phyloP scores from a whole-genome alignment of 768 basidiomycete genomes.

The Phanerochaete sordida region DNA sequence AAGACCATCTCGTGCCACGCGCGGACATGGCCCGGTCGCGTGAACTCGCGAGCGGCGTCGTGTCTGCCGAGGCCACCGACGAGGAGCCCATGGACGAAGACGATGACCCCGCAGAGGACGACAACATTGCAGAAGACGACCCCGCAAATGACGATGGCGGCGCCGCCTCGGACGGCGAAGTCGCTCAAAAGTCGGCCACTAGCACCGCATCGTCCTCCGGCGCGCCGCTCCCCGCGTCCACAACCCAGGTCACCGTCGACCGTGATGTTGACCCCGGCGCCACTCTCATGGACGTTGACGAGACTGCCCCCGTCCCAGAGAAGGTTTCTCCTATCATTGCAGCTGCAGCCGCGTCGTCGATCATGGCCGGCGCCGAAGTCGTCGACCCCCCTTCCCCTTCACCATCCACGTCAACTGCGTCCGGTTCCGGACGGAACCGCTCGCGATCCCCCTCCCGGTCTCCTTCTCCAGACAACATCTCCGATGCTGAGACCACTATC shows the following conservation, averaged over 20 bases:
- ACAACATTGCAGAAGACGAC: conserved; percentile 20
- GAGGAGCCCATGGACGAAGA: conserved; percentile 32
- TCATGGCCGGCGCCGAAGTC: conserved; percentile 43
- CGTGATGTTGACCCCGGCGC: background rate
- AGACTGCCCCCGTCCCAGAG: conserved; percentile 17
- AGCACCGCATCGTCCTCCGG: conserved; percentile 1
- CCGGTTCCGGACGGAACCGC: conserved; percentile 26
- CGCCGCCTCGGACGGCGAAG: conserved; percentile 24
- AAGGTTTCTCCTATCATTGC: conserved; percentile 28
- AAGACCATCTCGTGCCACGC: conserved; percentile 13
- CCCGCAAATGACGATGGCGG: conserved; percentile 24
- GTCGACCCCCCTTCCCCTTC: conserved; percentile 36
- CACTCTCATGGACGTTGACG: conserved; percentile 23
- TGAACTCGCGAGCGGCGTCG: conserved; percentile 27
- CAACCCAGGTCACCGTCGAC: background rate
- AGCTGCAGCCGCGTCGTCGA: conserved; percentile 43
- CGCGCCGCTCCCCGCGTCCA: background rate
- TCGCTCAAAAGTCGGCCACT: conserved; percentile 17
- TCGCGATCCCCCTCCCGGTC: conserved; percentile 41
- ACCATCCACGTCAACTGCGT: conserved; percentile 27
- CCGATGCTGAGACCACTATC: conserved; percentile 17
- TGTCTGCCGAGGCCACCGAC: conserved; percentile 28
- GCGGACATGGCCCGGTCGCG: background rate
- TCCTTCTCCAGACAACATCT: conserved; percentile 32
- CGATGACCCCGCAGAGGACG: conserved; percentile 17